Evolutionary conservation across 2,329 filamentous ascomycete genomes (phyloP).

Genomic region (Davidsoniella virescens): DNA sequence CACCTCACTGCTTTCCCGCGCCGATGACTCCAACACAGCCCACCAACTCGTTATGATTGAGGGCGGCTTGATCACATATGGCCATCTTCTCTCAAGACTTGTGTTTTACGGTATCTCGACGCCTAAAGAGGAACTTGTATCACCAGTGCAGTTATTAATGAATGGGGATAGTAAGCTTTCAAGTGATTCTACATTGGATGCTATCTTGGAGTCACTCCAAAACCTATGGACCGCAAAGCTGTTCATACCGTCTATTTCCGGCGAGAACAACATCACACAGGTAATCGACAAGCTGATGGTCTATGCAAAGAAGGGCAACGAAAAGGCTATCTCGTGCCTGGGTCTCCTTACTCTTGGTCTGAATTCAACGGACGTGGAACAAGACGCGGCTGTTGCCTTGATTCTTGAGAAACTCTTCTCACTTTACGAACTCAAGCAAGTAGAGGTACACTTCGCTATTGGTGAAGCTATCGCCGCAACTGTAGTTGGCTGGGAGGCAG

Average conservation of each 20-base stretch:
- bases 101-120: conserved; percentile 26
- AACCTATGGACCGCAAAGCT: conserved; percentile 32
- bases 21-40: conserved; percentile 18
- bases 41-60: conserved; percentile 26
- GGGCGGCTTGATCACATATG: conserved; percentile 29
- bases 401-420: conserved; percentile 55
- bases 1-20: conserved; percentile 25
- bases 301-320: conserved; percentile 64
- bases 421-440: conserved; percentile 69
- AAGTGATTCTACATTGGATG: conserved; percentile 25
- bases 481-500: conserved; percentile 68
- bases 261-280: conserved; percentile 11
- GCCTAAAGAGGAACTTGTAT: conserved; percentile 18
- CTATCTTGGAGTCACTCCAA: conserved; percentile 28
- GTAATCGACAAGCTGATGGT: conserved; percentile 47
- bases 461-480: conserved; percentile 75
- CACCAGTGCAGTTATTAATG: conserved; percentile 19
- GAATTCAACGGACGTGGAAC: conserved; percentile 22
- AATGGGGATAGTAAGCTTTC: conserved; percentile 16
- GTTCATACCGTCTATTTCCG: conserved; percentile 20
- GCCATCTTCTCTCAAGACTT: conserved; percentile 27
- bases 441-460: conserved; percentile 78
- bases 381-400: conserved; percentile 27
- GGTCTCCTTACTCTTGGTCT: conserved; percentile 58
- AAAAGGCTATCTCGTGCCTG: conserved; percentile 64